phyloP scores from a whole-genome alignment of 2,329 filamentous ascomycete species.

The Aschersonia sp. region DNA sequence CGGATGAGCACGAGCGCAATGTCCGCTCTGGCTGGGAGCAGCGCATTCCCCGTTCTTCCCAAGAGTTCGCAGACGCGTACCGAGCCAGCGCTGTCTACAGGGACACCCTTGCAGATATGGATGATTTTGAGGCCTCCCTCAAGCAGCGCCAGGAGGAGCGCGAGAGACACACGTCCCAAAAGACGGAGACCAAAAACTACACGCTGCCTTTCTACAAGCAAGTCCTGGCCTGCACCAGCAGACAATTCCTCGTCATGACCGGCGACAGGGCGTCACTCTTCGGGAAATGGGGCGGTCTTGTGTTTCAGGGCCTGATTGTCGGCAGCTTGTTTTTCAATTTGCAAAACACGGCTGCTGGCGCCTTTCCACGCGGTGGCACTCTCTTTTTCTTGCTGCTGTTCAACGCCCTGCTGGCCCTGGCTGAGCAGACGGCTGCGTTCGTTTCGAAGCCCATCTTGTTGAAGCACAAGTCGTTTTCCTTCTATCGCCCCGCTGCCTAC shows the following conservation, averaged over 20 bases:
- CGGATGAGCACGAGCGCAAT: constrained; percentile 55
- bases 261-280: constrained; percentile 63
- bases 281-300: constrained; percentile 67
- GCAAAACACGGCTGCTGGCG: constrained; percentile 40
- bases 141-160: constrained; percentile 28
- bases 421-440: constrained; percentile 55
- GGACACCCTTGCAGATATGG: constrained; percentile 44
- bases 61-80: constrained; percentile 54
- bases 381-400: constrained; percentile 40
- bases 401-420: constrained; percentile 51
- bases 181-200: constrained; percentile 54
- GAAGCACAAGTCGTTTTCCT: constrained; percentile 57
- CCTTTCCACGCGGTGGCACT: constrained; percentile 39
- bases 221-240: constrained; percentile 52
- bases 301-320: constrained; percentile 62
- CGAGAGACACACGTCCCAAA: constrained; percentile 48
- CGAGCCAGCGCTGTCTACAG: constrained; percentile 45
- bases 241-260: constrained; percentile 66
- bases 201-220: constrained; percentile 64
- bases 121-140: constrained; percentile 48
- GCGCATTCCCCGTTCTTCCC: constrained; percentile 52
- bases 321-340: constrained; percentile 67
- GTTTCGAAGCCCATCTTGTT: constrained; percentile 48
- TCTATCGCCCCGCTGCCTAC: constrained; percentile 46
- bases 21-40: constrained; percentile 52